Percentiles rank a stretch among this genome's conserved stretches.
phyloP scores from a whole-genome alignment of 371 early-diverging fungal genomes.

The Nematocida ausubeli region DNA sequence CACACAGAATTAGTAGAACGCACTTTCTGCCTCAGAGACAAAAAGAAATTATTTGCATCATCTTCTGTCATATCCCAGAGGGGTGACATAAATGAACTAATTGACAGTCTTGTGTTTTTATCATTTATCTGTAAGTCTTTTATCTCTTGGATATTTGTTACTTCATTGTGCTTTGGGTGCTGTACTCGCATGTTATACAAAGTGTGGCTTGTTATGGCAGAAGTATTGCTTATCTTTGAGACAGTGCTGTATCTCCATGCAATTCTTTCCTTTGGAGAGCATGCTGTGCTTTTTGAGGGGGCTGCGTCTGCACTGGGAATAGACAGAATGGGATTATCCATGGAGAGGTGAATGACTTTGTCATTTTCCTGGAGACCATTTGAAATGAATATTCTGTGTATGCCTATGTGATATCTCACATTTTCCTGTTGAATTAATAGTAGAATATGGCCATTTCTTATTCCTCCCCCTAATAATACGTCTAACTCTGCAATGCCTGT shows the following conservation, averaged over 20 bases:
- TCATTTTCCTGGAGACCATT: conserved; percentile 43
- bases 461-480: conserved; percentile 17
- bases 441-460: conserved; percentile 12
- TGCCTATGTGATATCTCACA: conserved; percentile 34
- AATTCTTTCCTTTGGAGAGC: neutral
- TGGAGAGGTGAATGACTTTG: conserved; percentile 6
- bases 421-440: conserved; percentile 28
- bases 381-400: conserved; percentile 42
- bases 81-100: conserved; percentile 39
- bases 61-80: conserved; percentile 1
- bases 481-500: conserved; percentile 42
- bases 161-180: conserved; percentile 5
- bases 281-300: neutral
- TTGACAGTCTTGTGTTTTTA: neutral
- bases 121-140: neutral
- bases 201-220: neutral
- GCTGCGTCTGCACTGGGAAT: neutral
- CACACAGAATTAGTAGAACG: neutral
- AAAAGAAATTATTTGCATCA: conserved; percentile 6
- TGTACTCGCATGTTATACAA: conserved; percentile 3
- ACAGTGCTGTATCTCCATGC: conserved; percentile 48
- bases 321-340: conserved; percentile 25
- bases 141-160: neutral
- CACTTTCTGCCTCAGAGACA: conserved; percentile 1
- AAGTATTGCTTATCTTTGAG: conserved; percentile 4